These are phyloP conservation scores for Inga oerstediana DNA, from an alignment of 306 rosid species.

Conservation along the genomic window DNA sequence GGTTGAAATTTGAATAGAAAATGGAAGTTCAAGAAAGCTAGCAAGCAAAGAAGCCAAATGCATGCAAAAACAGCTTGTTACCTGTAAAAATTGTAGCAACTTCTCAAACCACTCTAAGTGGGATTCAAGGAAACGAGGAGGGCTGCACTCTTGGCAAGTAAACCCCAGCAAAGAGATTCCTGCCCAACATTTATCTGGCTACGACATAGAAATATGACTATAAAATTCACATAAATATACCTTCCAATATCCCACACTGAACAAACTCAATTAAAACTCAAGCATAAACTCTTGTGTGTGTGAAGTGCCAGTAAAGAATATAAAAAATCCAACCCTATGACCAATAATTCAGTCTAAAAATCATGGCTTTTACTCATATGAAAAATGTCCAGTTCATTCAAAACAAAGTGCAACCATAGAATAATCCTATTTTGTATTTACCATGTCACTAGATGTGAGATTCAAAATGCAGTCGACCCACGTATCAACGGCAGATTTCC, in stretches of 20 bases:
- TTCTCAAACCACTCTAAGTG: slow-evolving; percentile 71
- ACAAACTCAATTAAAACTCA: neutral
- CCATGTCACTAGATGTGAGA: slow-evolving; percentile 58
- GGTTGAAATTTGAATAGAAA: slow-evolving; percentile 7
- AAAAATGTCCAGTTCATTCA: neutral
- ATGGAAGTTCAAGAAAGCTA: neutral
- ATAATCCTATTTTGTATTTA: slow-evolving; percentile 24
- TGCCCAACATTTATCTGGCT: slow-evolving; percentile 96
- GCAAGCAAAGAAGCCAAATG: neutral
- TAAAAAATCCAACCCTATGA: neutral
- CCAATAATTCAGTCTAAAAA: neutral
- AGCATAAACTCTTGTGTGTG: neutral
- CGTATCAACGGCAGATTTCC: slow-evolving; percentile 72
- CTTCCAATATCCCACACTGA: neutral
- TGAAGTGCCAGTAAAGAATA: neutral
- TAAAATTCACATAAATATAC: slow-evolving; percentile 20
- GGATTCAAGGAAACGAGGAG: slow-evolving; percentile 69
- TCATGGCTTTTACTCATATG: neutral
- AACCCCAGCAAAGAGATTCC: slow-evolving; percentile 83
- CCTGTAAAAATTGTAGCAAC: slow-evolving; percentile 74
- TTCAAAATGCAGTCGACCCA: slow-evolving; percentile 65
- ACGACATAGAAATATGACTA: slow-evolving; percentile 34
- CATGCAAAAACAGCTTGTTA: slow-evolving; percentile 19
- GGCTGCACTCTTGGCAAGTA: slow-evolving; percentile 76
- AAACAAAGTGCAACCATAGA: neutral